A percentile compares a stretch with the other conserved stretches of the same genome.
Conservation (phyloP, 2,329 filamentous ascomycete genomes). For the Alternaria ethzedia region DNA sequence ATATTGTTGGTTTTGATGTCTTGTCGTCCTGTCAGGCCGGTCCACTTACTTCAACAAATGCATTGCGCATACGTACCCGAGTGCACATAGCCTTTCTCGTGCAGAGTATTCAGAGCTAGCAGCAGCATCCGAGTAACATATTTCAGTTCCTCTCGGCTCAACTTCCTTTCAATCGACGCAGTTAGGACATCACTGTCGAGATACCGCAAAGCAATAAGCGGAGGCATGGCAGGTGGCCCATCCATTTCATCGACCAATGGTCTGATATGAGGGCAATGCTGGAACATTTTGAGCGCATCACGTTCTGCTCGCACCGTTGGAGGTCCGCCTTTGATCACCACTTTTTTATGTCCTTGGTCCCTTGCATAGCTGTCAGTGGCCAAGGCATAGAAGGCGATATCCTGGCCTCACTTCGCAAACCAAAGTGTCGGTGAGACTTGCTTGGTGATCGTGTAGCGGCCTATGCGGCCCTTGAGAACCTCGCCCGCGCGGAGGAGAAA, state of each 20-base stretch:
- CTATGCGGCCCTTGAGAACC: not conserved
- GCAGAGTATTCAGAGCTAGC: not conserved
- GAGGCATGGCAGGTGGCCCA: not conserved
- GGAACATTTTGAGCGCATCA: not conserved
- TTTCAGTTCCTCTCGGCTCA: not conserved
- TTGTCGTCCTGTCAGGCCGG: constrained; percentile 1
- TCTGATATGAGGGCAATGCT: not conserved
- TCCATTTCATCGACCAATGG: not conserved
- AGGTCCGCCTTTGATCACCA: not conserved
- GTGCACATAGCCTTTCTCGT: not conserved
- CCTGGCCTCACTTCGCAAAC: not conserved
- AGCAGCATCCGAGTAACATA: not conserved
- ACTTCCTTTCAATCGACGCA: not conserved
- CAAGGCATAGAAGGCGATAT: not conserved
- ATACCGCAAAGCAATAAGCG: not conserved
- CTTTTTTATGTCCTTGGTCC: not conserved
- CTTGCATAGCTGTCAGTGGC: not conserved
- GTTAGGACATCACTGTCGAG: not conserved
- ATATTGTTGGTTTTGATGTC: constrained; percentile 49
- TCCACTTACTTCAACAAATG: not conserved
- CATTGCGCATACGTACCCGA: not conserved
- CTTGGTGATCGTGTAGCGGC: not conserved
- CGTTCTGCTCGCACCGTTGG: not conserved
- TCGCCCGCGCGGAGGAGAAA: not conserved
- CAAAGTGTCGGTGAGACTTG: not conserved